phyloP scores from a whole-genome alignment of 2,329 filamentous ascomycete species.

The Alternaria sp. region DNA sequence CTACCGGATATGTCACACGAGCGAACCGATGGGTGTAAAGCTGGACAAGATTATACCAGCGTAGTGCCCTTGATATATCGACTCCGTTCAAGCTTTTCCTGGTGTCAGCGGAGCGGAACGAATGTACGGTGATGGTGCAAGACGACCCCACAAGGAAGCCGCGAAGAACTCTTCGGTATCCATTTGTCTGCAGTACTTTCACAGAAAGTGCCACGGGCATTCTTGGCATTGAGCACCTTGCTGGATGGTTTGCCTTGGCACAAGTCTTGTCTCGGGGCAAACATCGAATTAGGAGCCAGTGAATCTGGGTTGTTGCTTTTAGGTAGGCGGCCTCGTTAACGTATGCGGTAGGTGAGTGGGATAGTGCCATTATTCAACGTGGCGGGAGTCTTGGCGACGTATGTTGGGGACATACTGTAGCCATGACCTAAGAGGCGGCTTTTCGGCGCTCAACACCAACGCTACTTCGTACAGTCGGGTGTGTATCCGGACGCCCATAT shows the following conservation, averaged over 20 bases:
- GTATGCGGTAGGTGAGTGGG: slow-evolving; percentile 16
- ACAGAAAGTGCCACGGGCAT: slow-evolving; percentile 19
- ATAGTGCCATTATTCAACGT: slow-evolving; percentile 2
- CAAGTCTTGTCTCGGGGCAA: slow-evolving; percentile 17
- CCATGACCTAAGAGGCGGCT: not conserved
- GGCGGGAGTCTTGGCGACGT: slow-evolving; percentile 30
- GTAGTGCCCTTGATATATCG: slow-evolving; percentile 31
- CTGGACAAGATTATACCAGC: slow-evolving; percentile 12
- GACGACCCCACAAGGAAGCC: slow-evolving; percentile 8
- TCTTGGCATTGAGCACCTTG: slow-evolving; percentile 43
- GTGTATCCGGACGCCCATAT: not conserved
- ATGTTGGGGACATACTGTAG: slow-evolving; percentile 9
- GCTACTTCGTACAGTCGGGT: not conserved
- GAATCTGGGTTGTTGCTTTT: slow-evolving; percentile 3
- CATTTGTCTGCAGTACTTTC: slow-evolving; percentile 5
- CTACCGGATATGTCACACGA: slow-evolving; percentile 4
- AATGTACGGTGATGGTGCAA: slow-evolving; percentile 28
- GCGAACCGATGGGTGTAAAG: slow-evolving; percentile 5
- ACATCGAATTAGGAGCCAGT: slow-evolving; percentile 21
- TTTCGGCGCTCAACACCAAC: slow-evolving; percentile 1
- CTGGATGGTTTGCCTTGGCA: slow-evolving; percentile 34
- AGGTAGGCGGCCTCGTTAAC: not conserved
- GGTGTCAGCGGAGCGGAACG: slow-evolving; percentile 12
- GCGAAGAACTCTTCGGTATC: slow-evolving; percentile 24
- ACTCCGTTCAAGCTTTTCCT: slow-evolving; percentile 6